A percentile compares a stretch with the other conserved stretches of the same genome.
Conservation (phyloP, 164 flowering plant species). For the Vitis labrusca region DNA sequence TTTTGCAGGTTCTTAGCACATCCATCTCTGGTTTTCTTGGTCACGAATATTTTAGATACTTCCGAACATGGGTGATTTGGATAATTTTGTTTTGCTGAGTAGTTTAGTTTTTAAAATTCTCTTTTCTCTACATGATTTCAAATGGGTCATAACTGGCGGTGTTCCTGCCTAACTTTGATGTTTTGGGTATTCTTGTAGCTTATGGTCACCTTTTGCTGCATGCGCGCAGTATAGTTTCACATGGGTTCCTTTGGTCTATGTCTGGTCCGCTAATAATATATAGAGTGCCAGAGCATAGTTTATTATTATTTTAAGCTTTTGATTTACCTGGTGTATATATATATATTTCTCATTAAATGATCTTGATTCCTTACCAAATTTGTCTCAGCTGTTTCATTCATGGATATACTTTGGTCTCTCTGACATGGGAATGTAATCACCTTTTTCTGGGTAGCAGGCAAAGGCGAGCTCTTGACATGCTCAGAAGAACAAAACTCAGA, state of each 20-base stretch:
- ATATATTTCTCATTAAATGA: too few species aligned
- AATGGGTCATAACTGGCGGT: too few species aligned
- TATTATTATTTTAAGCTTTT: not conserved
- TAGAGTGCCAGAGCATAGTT: too few species aligned
- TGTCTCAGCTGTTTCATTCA: not conserved
- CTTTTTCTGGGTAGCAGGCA: conserved; percentile 44
- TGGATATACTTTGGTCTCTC: not conserved
- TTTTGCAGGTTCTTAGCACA: not conserved
- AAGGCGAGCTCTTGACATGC: conserved; percentile 81
- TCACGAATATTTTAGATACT: too few species aligned
- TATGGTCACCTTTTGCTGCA: not conserved
- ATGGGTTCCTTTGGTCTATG: not conserved
- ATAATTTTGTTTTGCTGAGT: too few species aligned
- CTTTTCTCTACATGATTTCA: too few species aligned
- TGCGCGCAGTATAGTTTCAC: not conserved
- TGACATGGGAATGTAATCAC: not conserved
- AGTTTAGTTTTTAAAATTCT: too few species aligned
- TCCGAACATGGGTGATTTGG: too few species aligned
- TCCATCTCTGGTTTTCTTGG: not conserved
- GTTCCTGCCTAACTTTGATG: too few species aligned
- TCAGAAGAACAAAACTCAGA: conserved; percentile 64
- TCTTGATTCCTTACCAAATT: not conserved
- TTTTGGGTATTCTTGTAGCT: too few species aligned
- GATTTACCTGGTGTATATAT: not conserved
- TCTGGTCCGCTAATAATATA: too few species aligned